Evolutionary conservation across 2,329 filamentous ascomycete species (phyloP).

Genomic region (Sporothrix mexicana): DNA sequence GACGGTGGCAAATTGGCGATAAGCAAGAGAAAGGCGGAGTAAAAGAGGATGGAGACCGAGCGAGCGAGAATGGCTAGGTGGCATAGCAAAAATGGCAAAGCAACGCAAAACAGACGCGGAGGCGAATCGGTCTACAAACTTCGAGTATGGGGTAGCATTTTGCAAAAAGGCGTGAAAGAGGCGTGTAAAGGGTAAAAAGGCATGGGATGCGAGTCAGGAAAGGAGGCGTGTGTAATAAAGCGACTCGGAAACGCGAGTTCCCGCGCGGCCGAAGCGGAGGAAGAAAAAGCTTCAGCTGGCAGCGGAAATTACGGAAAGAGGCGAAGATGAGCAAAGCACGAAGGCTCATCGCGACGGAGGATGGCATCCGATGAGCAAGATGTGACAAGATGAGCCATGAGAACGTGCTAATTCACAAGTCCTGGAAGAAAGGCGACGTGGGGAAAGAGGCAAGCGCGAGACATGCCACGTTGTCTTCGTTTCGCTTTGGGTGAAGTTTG

Average conservation of each 20-base stretch:
- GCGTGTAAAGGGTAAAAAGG: too few species aligned
- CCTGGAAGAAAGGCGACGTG: slow-evolving; percentile 15
- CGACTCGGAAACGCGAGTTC: background rate
- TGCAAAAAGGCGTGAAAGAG: background rate
- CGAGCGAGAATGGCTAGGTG: too few species aligned
- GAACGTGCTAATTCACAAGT: too few species aligned
- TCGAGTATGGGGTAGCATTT: background rate
- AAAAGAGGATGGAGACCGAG: too few species aligned
- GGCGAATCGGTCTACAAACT: background rate
- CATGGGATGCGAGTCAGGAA: background rate
- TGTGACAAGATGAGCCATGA: background rate
- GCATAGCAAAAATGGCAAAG: background rate
- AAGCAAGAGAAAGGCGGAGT: slow-evolving; percentile 17
- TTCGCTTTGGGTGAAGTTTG: background rate
- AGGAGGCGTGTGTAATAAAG: background rate
- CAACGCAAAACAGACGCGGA: background rate
- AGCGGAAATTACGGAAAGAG: background rate
- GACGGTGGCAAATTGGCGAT: slow-evolving; percentile 4
- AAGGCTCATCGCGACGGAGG: background rate
- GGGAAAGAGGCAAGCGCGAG: background rate
- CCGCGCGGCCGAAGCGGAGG: background rate
- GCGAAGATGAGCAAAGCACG: background rate
- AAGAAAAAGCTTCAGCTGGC: background rate
- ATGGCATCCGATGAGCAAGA: background rate
- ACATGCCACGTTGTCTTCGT: background rate